These are phyloP conservation scores for Penicillium ucsense DNA, from an alignment of 495 filamentous ascomycete species.

Conservation along the genomic window DNA sequence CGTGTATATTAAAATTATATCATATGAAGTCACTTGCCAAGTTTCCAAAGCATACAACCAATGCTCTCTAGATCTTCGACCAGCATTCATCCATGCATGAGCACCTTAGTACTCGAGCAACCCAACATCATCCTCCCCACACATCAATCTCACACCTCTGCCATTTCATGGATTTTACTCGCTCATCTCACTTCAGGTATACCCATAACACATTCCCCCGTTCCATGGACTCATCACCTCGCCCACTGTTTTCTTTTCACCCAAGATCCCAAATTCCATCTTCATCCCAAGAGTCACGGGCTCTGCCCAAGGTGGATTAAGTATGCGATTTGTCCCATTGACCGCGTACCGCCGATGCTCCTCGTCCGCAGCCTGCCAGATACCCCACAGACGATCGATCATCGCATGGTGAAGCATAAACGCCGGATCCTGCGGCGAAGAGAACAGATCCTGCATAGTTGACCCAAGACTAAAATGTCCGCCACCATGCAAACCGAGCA, in stretches of 20 bases:
- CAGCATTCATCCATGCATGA: no score
- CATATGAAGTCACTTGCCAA: no score
- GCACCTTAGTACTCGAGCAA: no score
- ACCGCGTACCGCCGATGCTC: conserved; percentile 9
- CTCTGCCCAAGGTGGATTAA: conserved; percentile 14
- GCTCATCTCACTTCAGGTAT: conserved; percentile 3
- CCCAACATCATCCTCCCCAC: neutral
- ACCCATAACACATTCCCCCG: conserved; percentile 15
- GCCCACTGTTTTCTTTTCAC: conserved; percentile 9
- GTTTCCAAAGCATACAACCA: no score
- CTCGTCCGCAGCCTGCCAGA: conserved; percentile 37
- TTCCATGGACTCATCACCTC: conserved; percentile 19
- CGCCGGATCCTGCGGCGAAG: conserved; percentile 37
- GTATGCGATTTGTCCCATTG: conserved; percentile 18
- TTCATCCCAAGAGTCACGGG: conserved; percentile 16
- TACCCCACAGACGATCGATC: conserved; percentile 48
- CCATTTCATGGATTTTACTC: neutral
- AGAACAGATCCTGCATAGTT: conserved; percentile 21
- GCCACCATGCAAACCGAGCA: conserved; percentile 16
- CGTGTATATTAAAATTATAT: no score
- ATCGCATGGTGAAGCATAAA: conserved; percentile 50
- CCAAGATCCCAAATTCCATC: conserved; percentile 21
- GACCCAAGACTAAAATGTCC: conserved; percentile 20
- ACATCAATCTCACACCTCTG: neutral
- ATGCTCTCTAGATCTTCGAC: no score